These are phyloP conservation scores for Wallacemonas sp. DNA, from an alignment of 208 protist genomes.

Conservation along the genomic window DNA sequence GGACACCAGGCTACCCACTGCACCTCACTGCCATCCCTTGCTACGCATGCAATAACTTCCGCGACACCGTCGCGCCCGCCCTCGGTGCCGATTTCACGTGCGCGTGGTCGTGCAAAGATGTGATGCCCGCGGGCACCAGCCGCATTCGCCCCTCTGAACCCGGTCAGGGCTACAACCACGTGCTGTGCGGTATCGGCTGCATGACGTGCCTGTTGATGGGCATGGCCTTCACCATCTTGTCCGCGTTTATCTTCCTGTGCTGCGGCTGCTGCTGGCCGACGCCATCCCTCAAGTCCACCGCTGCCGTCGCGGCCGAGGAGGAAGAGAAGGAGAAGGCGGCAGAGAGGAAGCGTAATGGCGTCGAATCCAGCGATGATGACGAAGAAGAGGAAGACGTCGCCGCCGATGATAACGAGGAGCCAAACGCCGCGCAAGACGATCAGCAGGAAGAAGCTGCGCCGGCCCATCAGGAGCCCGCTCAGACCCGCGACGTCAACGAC, in stretches of 20 bases:
- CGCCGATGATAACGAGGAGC: no score
- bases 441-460: no score
- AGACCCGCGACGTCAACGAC: background rate
- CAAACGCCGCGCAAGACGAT: no score
- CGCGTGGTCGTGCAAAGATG: conserved; percentile 16
- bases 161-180: conserved; percentile 48
- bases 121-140: conserved; percentile 18
- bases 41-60: conserved; percentile 51
- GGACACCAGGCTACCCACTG: conserved; percentile 38
- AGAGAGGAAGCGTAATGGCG: background rate
- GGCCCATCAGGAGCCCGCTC: no score
- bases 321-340: conserved; percentile 14
- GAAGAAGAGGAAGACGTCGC: conserved; percentile 2
- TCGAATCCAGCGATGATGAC: background rate
- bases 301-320: conserved; percentile 11
- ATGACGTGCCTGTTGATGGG: conserved; percentile 40
- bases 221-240: conserved; percentile 33
- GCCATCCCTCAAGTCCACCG: conserved; percentile 49
- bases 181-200: conserved; percentile 50
- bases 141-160: conserved; percentile 15
- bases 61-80: conserved; percentile 13
- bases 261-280: conserved; percentile 53
- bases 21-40: conserved; percentile 29
- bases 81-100: conserved; percentile 24
- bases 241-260: conserved; percentile 27